phyloP scores from a whole-genome alignment of 2,329 filamentous ascomycete species.

The Volutella citrinella region DNA sequence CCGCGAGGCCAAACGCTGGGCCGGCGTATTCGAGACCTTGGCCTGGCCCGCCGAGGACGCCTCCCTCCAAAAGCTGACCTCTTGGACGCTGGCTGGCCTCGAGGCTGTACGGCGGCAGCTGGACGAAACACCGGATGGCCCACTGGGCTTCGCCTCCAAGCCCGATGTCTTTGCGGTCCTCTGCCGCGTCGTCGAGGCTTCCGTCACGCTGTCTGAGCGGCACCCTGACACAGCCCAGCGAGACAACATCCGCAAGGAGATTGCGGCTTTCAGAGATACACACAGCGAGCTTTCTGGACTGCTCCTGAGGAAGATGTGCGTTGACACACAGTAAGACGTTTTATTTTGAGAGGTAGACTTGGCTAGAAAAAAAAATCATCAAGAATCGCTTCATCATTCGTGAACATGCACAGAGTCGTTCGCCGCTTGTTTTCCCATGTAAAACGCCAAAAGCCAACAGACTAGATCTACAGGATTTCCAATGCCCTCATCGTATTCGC shows the following conservation, averaged over 20 bases:
- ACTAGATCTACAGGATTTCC: constrained; percentile 5
- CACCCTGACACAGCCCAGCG: constrained; percentile 11
- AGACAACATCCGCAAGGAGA: constrained; percentile 10
- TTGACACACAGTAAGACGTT: constrained; percentile 1
- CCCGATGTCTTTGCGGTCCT: constrained; percentile 64
- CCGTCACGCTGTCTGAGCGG: constrained; percentile 30
- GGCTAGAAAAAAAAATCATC: constrained; percentile 3
- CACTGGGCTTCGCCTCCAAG: constrained; percentile 70
- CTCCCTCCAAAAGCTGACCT: constrained; percentile 25
- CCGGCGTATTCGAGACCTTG: constrained; percentile 40
- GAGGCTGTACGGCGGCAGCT: constrained; percentile 34
- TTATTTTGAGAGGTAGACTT: constrained; percentile 2
- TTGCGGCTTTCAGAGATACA: constrained; percentile 4
- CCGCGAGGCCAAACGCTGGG: constrained; percentile 70
- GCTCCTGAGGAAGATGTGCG: constrained; percentile 17
- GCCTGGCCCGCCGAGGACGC: constrained; percentile 18
- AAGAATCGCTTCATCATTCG: no score
- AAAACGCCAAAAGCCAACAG: no score
- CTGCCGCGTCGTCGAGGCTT: constrained; percentile 42
- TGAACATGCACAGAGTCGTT: no score
- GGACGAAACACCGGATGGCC: constrained; percentile 50
- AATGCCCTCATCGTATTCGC: background rate
- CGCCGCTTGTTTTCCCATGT: no score
- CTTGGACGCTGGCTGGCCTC: constrained; percentile 53
- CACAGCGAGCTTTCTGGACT: constrained; percentile 27